phyloP scores from a whole-genome alignment of 495 filamentous ascomycete genomes.

The Cercophora samala region DNA sequence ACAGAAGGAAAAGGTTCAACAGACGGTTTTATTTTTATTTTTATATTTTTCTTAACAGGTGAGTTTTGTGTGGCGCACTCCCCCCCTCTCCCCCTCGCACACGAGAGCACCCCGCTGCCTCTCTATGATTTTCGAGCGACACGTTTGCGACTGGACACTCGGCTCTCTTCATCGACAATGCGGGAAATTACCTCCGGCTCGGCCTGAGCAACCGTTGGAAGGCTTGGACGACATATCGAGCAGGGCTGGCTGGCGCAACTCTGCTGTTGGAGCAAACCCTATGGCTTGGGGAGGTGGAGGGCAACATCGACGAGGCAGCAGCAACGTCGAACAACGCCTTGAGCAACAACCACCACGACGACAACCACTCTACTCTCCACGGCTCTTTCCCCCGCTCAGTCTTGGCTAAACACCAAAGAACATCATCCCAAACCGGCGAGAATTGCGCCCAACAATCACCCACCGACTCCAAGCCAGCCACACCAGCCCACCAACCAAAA shows the following conservation, averaged over 20 bases:
- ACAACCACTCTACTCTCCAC: neutral
- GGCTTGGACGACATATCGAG: neutral
- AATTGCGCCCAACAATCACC: neutral
- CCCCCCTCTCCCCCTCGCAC: neutral
- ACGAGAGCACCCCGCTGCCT: neutral
- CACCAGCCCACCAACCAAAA: neutral
- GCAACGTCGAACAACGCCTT: neutral
- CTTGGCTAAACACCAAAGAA: neutral
- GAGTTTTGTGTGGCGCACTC: conserved; percentile 3
- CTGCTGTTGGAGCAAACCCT: neutral
- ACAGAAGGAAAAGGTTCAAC: neutral
- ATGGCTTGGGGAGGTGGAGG: neutral
- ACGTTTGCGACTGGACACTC: conserved; percentile 3
- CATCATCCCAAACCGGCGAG: neutral
- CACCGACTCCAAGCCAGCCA: neutral
- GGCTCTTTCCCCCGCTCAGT: neutral
- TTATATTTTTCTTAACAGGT: neutral
- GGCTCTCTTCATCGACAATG: neutral
- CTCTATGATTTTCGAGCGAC: conserved; percentile 2
- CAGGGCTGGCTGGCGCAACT: neutral
- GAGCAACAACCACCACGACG: neutral
- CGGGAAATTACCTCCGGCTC: neutral
- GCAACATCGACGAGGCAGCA: neutral
- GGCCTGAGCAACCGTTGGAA: neutral
- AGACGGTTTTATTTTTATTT: neutral